phyloP scores from a whole-genome alignment of 352 stramenopile genomes.

The Globisporangium recalcitrans region DNA sequence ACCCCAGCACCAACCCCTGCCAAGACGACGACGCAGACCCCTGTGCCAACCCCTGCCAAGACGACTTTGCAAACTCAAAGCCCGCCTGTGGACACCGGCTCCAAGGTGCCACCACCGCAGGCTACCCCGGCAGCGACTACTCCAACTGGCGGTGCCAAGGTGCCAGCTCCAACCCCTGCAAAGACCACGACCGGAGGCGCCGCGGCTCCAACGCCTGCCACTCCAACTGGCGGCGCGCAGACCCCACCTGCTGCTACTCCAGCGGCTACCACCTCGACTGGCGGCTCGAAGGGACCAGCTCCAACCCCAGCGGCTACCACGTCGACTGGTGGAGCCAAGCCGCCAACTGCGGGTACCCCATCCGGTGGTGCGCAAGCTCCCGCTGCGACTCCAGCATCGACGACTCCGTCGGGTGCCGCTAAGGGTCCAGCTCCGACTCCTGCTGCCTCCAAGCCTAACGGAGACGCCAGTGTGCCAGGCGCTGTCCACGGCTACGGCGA shows the following conservation, averaged over 20 bases:
- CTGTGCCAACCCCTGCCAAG: constrained; percentile 5
- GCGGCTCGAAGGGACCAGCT: neutral
- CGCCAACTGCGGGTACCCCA: neutral
- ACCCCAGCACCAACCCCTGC: neutral
- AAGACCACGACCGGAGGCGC: neutral
- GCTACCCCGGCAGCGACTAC: constrained; percentile 6
- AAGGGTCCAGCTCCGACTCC: constrained; percentile 4
- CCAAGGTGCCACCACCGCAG: constrained; percentile 3
- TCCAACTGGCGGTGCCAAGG: neutral
- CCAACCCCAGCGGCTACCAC: constrained; percentile 8
- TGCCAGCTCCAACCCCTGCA: constrained; percentile 2
- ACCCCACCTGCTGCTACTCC: neutral
- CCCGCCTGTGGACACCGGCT: neutral
- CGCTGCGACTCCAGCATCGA: neutral
- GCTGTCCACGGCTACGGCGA: constrained; percentile 12
- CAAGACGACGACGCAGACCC: too few species aligned
- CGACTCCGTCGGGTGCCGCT: neutral
- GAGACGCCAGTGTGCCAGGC: constrained; percentile 4
- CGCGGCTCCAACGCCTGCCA: neutral
- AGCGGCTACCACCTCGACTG: neutral
- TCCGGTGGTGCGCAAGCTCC: neutral
- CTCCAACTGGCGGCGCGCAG: neutral
- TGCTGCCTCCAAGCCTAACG: constrained; percentile 9
- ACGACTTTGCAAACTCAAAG: neutral
- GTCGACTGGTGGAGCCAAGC: constrained; percentile 1